A percentile compares a stretch with the other conserved stretches of the same genome.
phyloP scores from a whole-genome alignment of 768 basidiomycete genomes.

The Boletus coccyginus region DNA sequence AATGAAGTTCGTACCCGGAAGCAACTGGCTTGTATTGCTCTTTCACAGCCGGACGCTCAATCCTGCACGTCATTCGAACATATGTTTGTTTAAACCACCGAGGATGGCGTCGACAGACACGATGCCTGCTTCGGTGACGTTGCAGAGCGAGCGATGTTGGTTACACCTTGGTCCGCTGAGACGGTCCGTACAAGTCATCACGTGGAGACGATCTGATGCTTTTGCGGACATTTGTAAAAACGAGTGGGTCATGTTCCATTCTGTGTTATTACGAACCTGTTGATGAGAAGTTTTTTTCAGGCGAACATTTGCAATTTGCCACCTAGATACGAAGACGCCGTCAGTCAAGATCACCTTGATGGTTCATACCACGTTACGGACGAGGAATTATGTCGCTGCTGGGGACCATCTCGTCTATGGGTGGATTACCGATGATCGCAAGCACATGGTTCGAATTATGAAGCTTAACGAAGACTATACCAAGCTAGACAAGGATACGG shows the following conservation, averaged over 20 bases:
- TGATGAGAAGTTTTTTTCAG: neutral
- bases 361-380: constrained; percentile 20
- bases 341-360: constrained; percentile 26
- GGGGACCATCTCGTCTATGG: constrained; percentile 29
- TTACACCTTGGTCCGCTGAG: constrained; percentile 19
- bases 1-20: constrained; percentile 28
- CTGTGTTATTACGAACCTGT: neutral
- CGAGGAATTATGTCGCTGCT: constrained; percentile 24
- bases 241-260: constrained; percentile 13
- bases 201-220: constrained; percentile 29
- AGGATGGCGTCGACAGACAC: neutral
- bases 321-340: constrained; percentile 24
- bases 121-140: constrained; percentile 16
- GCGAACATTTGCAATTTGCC: constrained; percentile 26
- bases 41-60: constrained; percentile 31
- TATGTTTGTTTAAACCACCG: constrained; percentile 27
- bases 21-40: constrained; percentile 30
- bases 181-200: constrained; percentile 31
- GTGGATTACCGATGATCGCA: constrained; percentile 30
- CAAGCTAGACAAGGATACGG: constrained; percentile 17
- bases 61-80: constrained; percentile 28
- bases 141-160: constrained; percentile 33
- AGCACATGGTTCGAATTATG: constrained; percentile 29
- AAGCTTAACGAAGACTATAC: constrained; percentile 28
- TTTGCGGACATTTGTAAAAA: constrained; percentile 27